A percentile compares a stretch with the other conserved stretches of the same genome.
Conservation (phyloP, 73 alveolate species). For the Breviolum minutum region DNA sequence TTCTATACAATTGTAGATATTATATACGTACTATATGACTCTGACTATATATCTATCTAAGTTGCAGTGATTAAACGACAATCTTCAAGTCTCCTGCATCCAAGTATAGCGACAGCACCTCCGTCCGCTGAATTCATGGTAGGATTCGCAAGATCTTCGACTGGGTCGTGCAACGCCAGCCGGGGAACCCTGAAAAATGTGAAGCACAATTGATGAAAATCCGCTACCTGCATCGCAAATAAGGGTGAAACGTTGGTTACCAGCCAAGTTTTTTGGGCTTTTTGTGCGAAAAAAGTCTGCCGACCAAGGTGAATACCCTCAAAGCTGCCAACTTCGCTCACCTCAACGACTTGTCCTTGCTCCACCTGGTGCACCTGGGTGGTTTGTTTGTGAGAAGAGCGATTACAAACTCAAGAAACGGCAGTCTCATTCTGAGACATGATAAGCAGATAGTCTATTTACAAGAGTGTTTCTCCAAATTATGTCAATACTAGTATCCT, state of each 20-base stretch:
- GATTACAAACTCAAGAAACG: not conserved
- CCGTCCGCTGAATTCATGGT: not conserved
- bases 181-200: not conserved
- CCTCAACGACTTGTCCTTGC: constrained; percentile 77
- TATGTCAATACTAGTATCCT: too few species aligned
- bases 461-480: too few species aligned
- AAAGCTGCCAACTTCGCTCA: constrained; percentile 91
- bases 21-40: too few species aligned
- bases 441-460: too few species aligned
- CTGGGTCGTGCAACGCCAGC: constrained; percentile 86
- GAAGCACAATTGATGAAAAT: not conserved
- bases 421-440: too few species aligned
- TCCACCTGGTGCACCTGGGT: constrained; percentile 45
- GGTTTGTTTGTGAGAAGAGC: not conserved
- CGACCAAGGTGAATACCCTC: constrained; percentile 66
- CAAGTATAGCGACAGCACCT: not conserved
- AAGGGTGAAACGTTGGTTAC: not conserved
- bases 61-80: too few species aligned
- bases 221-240: not conserved
- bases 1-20: too few species aligned
- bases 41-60: too few species aligned
- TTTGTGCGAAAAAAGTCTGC: not conserved
- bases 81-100: too few species aligned
- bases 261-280: not conserved
- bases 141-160: constrained; percentile 63